Evolutionary conservation across 179 eudicot species (phyloP), one percentile per base, ranked within the genome.

Genomic region (Heliamphora pulchella): DNA sequence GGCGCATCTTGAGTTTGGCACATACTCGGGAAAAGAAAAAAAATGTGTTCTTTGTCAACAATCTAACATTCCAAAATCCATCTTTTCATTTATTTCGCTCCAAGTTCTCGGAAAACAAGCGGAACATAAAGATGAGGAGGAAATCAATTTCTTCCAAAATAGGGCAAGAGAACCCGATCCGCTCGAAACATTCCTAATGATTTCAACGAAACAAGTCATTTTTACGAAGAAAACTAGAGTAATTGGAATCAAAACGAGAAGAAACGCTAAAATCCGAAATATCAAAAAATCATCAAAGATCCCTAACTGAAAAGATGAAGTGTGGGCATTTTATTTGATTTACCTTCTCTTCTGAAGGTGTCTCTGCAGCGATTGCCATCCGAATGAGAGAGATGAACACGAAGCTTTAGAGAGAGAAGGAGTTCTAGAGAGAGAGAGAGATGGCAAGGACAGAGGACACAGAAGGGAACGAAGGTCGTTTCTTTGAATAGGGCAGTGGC

Each of bases 361-460:
- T 80, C 74, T 87, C 89, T 69, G 90, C 71, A 44, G 88, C 89
- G 57, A 89, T 86, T 79, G 87, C 92, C 92, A 89, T 89, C 59
- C 4, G 47, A 78, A 79, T 73, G 71, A 78, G 74, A 78, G 74
- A 44, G 54, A 69, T 41, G 18, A 71, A 55, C 79, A 43, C 14
- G 68, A 71, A 41, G 64, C 14, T 59, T 44, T 61, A 67, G 51
- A 51, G 68, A 44, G 80, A 71, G 20, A 44, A 7, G n/a, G 68
- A 61, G 80, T 72, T 41, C 31, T 79, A 44, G 65, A 61, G 57
- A 65, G 51, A 75, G 78, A 47, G 47, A 44, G 68, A 41, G 57
- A n/a, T 47, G 48, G 58, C 70, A 57, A 46, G n/a, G 71, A 20
- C 18, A 54, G 65, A 54, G 10, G 17, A 14, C 39, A 69, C 46